Base-by-base conservation (phyloP, 768 basidiomycete species). In the Calocybe cyanea region DNA sequence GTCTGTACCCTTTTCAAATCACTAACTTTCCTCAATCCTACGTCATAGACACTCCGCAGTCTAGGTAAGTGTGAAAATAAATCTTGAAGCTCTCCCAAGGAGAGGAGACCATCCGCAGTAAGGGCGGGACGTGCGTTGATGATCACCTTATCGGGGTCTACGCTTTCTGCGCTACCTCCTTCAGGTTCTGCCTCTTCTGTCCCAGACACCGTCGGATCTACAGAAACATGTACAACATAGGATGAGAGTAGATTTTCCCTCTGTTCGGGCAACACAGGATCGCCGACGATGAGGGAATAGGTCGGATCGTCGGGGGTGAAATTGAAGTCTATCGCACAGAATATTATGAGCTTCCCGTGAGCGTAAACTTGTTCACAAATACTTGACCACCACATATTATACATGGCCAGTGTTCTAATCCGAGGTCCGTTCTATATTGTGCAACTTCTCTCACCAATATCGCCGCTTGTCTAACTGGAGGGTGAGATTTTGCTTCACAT, bases 361-460 rank as follows among this genome's bases (percentile, higher is more conserved):
- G 18, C 28, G 20, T 14, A 11, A 40, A 40, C 2, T 19, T 11
- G 13, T 15, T 31, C 13, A 21, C 8, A 14, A 19, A 38, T 10
- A n/a, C 57, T 66, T 56, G 60, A 90, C 94, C 93, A 61, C 94
- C 94, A 0, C 87, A 81, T 31, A 96, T 68, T 45, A 94, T 69
- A 46, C 83, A 84, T 0, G 92, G 87, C 92, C 92, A 95, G 36
- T 71, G 49, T 1, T 62, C 58, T 33, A 67, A 62, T 11, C 60
- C 49, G 47, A 72, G 58, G 2, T 70, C 71, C 3, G 72, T 57
- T 53, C 79, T 73, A 53, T 89, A 89, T 25, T 63, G 65, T 19
- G 63, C 38, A 8, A 81, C 75, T 57, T 87, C 83, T 28, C 85
- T 78, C 21, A 87, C 54, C 2, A 97, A 64, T 47, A 97, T 81